Conservation (phyloP, 805 yeast genomes). For the Metschnikowia koreensis region DNA sequence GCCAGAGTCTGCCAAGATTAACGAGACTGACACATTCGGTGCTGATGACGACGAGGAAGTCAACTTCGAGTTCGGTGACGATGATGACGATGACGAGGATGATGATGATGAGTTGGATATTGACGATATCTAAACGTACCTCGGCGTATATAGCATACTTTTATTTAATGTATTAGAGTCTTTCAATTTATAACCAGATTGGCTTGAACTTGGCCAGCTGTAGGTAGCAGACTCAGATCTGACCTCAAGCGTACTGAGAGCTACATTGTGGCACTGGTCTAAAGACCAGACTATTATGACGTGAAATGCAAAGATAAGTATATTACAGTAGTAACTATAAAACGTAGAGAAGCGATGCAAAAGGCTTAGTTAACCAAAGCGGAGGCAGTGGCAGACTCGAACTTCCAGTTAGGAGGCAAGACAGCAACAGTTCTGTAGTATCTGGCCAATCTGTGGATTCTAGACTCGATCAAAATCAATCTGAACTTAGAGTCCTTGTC, state of each 20-base stretch:
- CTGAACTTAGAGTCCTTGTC: slow-evolving; percentile 99
- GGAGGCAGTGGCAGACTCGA: slow-evolving; percentile 99
- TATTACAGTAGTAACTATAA: slow-evolving; percentile 13
- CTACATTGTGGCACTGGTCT: background rate
- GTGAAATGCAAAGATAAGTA: slow-evolving; percentile 11
- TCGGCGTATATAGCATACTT: slow-evolving; percentile 5
- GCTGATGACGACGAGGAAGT: slow-evolving; percentile 96
- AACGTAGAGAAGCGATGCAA: slow-evolving; percentile 11
- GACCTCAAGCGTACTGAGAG: background rate
- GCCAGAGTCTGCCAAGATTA: slow-evolving; percentile 95
- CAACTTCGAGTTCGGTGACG: slow-evolving; percentile 96
- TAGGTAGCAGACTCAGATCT: background rate
- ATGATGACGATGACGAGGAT: slow-evolving; percentile 75
- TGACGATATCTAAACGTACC: slow-evolving; percentile 72
- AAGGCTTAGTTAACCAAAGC: slow-evolving; percentile 92
- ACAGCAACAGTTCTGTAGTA: slow-evolving; percentile 99
- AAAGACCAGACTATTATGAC: background rate
- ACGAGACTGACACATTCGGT: slow-evolving; percentile 96
- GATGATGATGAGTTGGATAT: slow-evolving; percentile 77
- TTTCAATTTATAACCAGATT: background rate
- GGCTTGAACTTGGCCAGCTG: background rate
- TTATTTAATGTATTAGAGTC: slow-evolving; percentile 1
- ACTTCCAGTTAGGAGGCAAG: slow-evolving; percentile 99
- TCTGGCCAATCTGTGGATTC: slow-evolving; percentile 99
- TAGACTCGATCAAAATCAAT: slow-evolving; percentile 98